Percentiles rank a stretch among this genome's conserved stretches.
These are phyloP conservation scores for Silene conica DNA, from an alignment of 148 eudicot genomes.

Conservation along the genomic window DNA sequence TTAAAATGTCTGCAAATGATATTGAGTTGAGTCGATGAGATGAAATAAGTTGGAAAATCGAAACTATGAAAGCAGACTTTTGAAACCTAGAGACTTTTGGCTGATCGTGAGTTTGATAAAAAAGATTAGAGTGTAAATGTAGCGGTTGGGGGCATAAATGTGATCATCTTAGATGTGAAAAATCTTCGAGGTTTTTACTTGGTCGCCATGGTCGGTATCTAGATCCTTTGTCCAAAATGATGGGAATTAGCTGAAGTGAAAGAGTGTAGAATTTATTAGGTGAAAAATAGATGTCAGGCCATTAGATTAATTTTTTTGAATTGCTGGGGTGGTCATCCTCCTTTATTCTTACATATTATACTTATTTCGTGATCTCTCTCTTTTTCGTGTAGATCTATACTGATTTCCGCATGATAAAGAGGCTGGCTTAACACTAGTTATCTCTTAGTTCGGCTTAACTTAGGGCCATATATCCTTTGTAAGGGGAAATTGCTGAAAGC, in stretches of 20 bases:
- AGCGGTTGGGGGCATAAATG: background rate
- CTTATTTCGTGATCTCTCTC: background rate
- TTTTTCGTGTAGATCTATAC: background rate
- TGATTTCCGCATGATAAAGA: background rate
- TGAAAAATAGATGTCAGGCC: background rate
- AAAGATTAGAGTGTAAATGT: background rate
- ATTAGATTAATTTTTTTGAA: no score
- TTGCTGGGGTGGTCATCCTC: background rate
- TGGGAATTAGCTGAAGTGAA: no score
- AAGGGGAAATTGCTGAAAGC: no score
- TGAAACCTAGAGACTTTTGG: background rate
- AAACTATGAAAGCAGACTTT: background rate
- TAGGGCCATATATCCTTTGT: background rate
- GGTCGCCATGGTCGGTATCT: background rate
- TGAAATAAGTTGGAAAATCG: background rate
- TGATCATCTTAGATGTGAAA: background rate
- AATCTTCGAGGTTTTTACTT: background rate
- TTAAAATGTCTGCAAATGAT: background rate
- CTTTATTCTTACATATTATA: background rate
- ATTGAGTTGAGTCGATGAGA: background rate
- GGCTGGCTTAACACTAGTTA: background rate
- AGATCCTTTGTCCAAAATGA: no score
- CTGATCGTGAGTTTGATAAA: background rate
- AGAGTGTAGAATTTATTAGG: background rate
- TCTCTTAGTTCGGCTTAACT: background rate